Base-by-base conservation (phyloP, 768 basidiomycete genomes). In the Termitomyces sp. region DNA sequence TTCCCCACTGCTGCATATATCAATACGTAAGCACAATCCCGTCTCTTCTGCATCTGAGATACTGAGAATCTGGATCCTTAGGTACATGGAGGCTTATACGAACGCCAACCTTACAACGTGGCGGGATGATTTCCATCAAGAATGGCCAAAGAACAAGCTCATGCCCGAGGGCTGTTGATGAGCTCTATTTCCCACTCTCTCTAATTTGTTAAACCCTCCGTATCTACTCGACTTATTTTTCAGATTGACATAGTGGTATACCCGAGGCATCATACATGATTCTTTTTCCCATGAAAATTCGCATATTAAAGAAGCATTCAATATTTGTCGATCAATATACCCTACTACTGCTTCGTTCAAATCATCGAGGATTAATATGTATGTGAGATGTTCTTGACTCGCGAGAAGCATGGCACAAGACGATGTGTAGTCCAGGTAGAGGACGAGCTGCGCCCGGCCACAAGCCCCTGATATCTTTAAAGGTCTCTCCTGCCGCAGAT, bases 1-100 rank as follows among this genome's bases (percentile, higher is more conserved):
- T 86, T 80, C 69, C 93, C 94, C 0, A 97, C 94, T 0, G 68
- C 75, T 12, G 71, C 78, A 0, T 96, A 96, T 68, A 96, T 95
- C 64, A 66, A 86, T 20, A 74, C 79, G 85, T 88, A 69, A 67
- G 79, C 78, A 33, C 5, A 31, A 41, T 54, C 28, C n/a, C 36
- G 34, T 34, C 44, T 13, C 34, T 37, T 24, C 20, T 26, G 34
- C 50, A n/a, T 55, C 18, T 13, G n/a, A 28, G 12, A 29, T 16
- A 56, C 28, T 20, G 26, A 26, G 22, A 45, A 50, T 31, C 18
- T 20, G 3, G 55, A 12, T 29, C 24, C 15, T 16, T 22, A 76
- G 76, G 31, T 77, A 75, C 62, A 61, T 66, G 51, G 68, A 69
- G 45, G 75, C 73, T 13, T 79, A 79, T 46, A 73, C 73, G 4